These are phyloP conservation scores for Annulohypoxylon stygium DNA, from an alignment of 495 filamentous ascomycete genomes.

Conservation along the genomic window DNA sequence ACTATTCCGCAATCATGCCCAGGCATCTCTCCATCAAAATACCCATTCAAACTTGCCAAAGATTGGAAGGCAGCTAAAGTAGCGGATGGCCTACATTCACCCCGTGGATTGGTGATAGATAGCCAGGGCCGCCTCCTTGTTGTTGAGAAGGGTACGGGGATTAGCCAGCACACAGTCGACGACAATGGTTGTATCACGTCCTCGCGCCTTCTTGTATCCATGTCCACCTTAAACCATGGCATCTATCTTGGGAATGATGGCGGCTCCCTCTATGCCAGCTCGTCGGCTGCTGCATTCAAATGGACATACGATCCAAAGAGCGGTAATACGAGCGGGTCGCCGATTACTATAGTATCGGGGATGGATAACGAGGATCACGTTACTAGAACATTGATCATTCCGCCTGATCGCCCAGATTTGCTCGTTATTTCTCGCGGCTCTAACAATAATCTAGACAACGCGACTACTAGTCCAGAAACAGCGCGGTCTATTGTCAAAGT, in stretches of 20 bases:
- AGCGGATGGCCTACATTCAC: constrained; percentile 63
- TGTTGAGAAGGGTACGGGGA: constrained; percentile 66
- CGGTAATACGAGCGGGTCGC: constrained; percentile 57
- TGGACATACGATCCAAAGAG: constrained; percentile 70
- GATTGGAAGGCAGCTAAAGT: constrained; percentile 71
- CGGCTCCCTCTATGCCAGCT: constrained; percentile 73
- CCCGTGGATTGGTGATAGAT: constrained; percentile 74
- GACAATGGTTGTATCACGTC: constrained; percentile 57
- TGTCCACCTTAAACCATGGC: constrained; percentile 66
- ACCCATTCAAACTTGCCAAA: constrained; percentile 63
- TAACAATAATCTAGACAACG: constrained; percentile 69
- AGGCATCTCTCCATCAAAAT: constrained; percentile 44
- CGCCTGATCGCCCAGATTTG: constrained; percentile 59
- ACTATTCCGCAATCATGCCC: constrained; percentile 47
- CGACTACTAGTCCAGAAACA: constrained; percentile 57
- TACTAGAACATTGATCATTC: constrained; percentile 72
- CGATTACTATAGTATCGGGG: constrained; percentile 64
- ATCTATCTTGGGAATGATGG: constrained; percentile 73
- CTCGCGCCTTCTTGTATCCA: constrained; percentile 19
- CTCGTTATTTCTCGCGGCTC: constrained; percentile 76
- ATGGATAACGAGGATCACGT: constrained; percentile 72
- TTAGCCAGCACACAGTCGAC: constrained; percentile 65
- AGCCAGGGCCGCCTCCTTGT: constrained; percentile 70
- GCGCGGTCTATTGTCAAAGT: constrained; percentile 75
- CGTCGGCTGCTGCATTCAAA: constrained; percentile 65